Percentiles rank a stretch among this genome's conserved stretches.
Evolutionary conservation across 106 monocot species (phyloP).

Genomic region (Gastrodia elata): DNA sequence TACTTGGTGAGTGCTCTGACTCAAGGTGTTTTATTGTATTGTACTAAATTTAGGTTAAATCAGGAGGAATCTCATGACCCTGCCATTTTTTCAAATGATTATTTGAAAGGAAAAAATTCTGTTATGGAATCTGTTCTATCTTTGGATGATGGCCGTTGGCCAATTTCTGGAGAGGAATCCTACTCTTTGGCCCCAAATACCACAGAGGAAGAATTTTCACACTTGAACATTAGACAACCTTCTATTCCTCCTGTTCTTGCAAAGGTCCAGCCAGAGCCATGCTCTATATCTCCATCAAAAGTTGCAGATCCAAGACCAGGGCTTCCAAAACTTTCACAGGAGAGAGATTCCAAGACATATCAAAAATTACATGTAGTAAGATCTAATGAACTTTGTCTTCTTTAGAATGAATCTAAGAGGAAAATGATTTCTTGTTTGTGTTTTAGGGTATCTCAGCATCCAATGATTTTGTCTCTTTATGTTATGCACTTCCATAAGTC

Average conservation of each 20-base stretch:
- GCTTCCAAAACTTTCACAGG: conserved; percentile 26
- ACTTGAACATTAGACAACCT: conserved; percentile 72
- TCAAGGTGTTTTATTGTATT: conserved; percentile 1
- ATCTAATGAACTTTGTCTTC: not conserved
- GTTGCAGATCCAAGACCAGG: conserved; percentile 99
- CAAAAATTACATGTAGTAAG: conserved; percentile 90
- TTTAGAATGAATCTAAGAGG: not conserved
- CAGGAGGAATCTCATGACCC: conserved; percentile 20
- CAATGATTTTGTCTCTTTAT: not conserved
- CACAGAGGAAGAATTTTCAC: conserved; percentile 30
- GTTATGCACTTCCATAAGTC: not conserved
- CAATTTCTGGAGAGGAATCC: conserved; percentile 25
- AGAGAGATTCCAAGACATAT: conserved; percentile 41
- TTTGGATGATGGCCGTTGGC: conserved; percentile 89
- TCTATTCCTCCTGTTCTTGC: conserved; percentile 88
- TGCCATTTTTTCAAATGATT: conserved; percentile 16
- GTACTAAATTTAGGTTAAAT: conserved; percentile 21
- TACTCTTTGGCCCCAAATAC: conserved; percentile 17
- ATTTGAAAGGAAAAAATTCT: conserved; percentile 20
- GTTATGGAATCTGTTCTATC: conserved; percentile 81
- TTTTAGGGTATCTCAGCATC: not conserved
- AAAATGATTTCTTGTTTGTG: conserved; percentile 7
- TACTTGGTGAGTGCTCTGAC: not conserved
- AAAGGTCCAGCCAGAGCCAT: conserved; percentile 36
- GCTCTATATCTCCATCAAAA: conserved; percentile 61